Percentiles rank a stretch among this genome's conserved stretches.
Evolutionary conservation across 2,329 filamentous ascomycete genomes (phyloP).

Genomic region (Fusarium penzigii): DNA sequence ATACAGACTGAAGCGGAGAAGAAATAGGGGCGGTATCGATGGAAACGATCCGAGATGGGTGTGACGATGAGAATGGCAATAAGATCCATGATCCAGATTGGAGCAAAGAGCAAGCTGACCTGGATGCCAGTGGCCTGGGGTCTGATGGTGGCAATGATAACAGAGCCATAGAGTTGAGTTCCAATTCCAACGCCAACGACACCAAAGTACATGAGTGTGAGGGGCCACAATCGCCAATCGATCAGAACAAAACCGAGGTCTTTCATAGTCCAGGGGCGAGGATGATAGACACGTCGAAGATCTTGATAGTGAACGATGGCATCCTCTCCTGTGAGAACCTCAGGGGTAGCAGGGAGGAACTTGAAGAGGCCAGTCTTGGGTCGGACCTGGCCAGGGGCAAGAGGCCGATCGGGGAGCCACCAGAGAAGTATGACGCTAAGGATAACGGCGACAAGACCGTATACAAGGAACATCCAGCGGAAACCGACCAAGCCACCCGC

Average conservation of each 20-base stretch:
- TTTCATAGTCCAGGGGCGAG: constrained; percentile 68
- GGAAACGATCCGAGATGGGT: constrained; percentile 84
- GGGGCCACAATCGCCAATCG: constrained; percentile 87
- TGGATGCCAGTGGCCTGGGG: constrained; percentile 70
- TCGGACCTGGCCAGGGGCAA: constrained; percentile 67
- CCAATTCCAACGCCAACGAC: constrained; percentile 92
- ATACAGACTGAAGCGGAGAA: constrained; percentile 75
- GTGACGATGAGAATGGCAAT: constrained; percentile 84
- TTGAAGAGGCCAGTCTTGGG: constrained; percentile 53
- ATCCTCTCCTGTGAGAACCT: constrained; percentile 75
- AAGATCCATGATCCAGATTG: constrained; percentile 93
- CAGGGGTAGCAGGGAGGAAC: constrained; percentile 68
- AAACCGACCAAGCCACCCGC: constrained; percentile 74
- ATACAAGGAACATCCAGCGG: constrained; percentile 91
- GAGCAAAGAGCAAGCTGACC: constrained; percentile 81
- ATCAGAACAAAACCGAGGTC: constrained; percentile 72
- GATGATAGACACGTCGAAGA: constrained; percentile 76
- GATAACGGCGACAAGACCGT: constrained; percentile 72
- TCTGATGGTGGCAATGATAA: constrained; percentile 82
- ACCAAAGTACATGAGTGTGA: constrained; percentile 90
- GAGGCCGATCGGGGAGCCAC: constrained; percentile 87
- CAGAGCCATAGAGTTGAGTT: constrained; percentile 82
- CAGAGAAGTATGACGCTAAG: constrained; percentile 75
- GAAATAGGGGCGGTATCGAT: constrained; percentile 75
- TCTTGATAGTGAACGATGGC: constrained; percentile 82